Evolutionary conservation across 2,329 filamentous ascomycete genomes (phyloP), one percentile per base, ranked within the genome.

Genomic region (Colletotrichum salicis): DNA sequence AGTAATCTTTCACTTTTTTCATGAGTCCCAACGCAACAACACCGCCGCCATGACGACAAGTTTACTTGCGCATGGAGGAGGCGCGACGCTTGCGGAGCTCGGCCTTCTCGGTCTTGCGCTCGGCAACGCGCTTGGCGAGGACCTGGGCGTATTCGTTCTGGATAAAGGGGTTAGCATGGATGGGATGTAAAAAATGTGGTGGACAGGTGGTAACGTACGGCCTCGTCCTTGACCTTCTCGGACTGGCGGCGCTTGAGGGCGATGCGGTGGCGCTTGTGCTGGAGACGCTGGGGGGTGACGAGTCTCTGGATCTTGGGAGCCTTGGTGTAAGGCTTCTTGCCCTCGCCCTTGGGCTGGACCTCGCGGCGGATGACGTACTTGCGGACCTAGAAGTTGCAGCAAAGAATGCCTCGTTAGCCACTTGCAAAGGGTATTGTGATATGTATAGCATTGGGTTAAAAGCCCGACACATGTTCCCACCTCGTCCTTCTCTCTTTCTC

Each of bases 351-450:
- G 84, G 94, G 94, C 89, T 95, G 92, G 82, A 99, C 92, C 87
- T 98, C 96, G 86, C 96, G 96, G 86, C 96, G 96, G 83, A 99
- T 98, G 87, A 99, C 96, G 89, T 97, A 99, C 90, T 98, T 98
- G 90, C 96, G 96, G 88, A 96, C 93, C 93, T 96, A 89, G 33
- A 80, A 80, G 80, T 78, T 76, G 77, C 78, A 74, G 70, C 67
- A 61, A 48, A 63, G 31, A 70, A 58, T 66, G 56, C 52, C 66
- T 48, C 76, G 80, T 83, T 82, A 83, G 81, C 78, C 74, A 74
- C 76, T 76, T 76, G 71, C 70, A 61, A 64, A 72, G 60, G 58
- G 48, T 68, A 54, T 63, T 57, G 31, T 65, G n/a, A 52, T 33
- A 51, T 27, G 45, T 62, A 56, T 70, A 45, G 66, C 64, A 60